phyloP scores from a whole-genome alignment of 257 asterid genomes.

The Paraleonurus japonicus region DNA sequence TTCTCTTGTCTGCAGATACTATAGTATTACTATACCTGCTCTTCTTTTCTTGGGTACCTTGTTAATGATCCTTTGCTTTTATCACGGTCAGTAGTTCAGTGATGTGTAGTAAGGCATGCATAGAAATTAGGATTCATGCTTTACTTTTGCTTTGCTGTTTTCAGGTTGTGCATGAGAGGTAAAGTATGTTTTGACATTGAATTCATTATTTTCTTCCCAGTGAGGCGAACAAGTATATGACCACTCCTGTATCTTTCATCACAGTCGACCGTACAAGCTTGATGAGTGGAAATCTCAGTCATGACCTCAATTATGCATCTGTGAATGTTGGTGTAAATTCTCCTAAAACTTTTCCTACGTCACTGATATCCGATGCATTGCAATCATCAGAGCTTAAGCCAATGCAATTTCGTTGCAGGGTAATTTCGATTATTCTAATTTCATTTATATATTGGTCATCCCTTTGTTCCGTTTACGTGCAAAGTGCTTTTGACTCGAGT shows the following conservation, averaged over 20 bases:
- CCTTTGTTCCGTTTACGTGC: conserved; percentile 4
- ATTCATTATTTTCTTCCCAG: conserved; percentile 38
- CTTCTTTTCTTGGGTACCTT: background rate
- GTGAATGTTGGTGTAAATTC: conserved; percentile 31
- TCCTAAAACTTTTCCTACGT: conserved; percentile 33
- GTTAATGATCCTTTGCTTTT: background rate
- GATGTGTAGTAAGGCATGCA: background rate
- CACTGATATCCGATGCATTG: conserved; percentile 53
- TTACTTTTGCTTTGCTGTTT: background rate
- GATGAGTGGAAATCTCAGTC: conserved; percentile 25
- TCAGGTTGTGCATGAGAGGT: background rate
- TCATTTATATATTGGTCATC: background rate
- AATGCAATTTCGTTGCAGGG: conserved; percentile 74
- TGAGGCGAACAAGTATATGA: conserved; percentile 50
- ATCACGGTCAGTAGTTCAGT: background rate
- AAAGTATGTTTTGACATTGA: conserved; percentile 15
- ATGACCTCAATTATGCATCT: conserved; percentile 31
- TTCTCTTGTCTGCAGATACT: background rate
- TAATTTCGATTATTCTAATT: conserved; percentile 29
- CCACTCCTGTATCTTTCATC: conserved; percentile 74
- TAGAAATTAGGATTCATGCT: conserved; percentile 4
- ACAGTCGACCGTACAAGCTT: conserved; percentile 47
- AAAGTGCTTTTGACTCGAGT: background rate
- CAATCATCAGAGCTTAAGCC: conserved; percentile 41
- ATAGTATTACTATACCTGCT: background rate